Evolutionary conservation across 2,329 filamentous ascomycete species (phyloP).

Genomic region (Xylaria sp.): DNA sequence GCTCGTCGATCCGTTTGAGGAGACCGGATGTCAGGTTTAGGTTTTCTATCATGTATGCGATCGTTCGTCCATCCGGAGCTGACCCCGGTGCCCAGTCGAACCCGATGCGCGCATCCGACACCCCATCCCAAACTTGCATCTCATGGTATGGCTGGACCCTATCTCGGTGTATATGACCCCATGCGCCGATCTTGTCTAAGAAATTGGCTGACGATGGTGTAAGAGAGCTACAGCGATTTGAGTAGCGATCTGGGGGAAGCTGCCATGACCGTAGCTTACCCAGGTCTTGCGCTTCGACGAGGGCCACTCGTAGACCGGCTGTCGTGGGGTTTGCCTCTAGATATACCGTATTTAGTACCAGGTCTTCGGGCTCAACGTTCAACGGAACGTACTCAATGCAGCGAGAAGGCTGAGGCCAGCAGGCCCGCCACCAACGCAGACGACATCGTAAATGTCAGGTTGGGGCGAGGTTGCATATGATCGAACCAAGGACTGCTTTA

Average conservation of each 20-base stretch:
- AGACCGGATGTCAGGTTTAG: slow-evolving; percentile 83
- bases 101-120: slow-evolving; percentile 83
- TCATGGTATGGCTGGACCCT: slow-evolving; percentile 88
- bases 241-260: slow-evolving; percentile 72
- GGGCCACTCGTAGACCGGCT: slow-evolving; percentile 78
- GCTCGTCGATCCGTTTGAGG: slow-evolving; percentile 70
- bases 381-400: slow-evolving; percentile 67
- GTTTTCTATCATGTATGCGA: slow-evolving; percentile 98
- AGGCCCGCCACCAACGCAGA: slow-evolving; percentile 88
- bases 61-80: slow-evolving; percentile 58
- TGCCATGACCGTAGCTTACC: slow-evolving; percentile 70
- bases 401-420: slow-evolving; percentile 84
- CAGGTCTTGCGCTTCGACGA: slow-evolving; percentile 90
- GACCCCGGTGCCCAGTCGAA: slow-evolving; percentile 73
- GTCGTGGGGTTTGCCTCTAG: slow-evolving; percentile 79
- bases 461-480: slow-evolving; percentile 50
- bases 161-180: slow-evolving; percentile 73
- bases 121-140: slow-evolving; percentile 99
- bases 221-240: slow-evolving; percentile 93
- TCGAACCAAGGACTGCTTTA: slow-evolving; percentile 46
- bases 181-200: slow-evolving; percentile 82
- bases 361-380: neutral
- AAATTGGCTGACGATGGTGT: slow-evolving; percentile 88
- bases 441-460: slow-evolving; percentile 87
- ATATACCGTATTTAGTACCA: slow-evolving; percentile 14